A percentile compares a stretch with the other conserved stretches of the same genome.
These are phyloP conservation scores for Epichloe festucae DNA, from an alignment of 2,329 filamentous ascomycete genomes.

Conservation along the genomic window DNA sequence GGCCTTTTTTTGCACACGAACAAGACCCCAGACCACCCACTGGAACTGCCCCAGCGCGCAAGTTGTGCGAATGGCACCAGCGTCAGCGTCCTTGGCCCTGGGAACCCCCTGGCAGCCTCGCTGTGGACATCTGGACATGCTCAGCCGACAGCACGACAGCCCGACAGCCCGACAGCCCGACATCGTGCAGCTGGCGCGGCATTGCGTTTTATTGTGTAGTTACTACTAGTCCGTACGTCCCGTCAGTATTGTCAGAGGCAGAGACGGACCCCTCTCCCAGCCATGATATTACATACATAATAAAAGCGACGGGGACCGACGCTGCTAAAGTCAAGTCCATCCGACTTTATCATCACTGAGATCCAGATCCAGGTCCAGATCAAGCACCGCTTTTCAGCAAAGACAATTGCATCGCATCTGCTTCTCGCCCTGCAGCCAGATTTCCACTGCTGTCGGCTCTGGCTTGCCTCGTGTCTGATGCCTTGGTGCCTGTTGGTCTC, in stretches of 20 bases:
- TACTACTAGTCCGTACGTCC: no score
- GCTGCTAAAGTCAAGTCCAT: conserved; percentile 14
- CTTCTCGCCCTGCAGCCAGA: neutral
- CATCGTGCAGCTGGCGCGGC: neutral
- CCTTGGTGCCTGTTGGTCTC: neutral
- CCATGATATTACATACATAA: conserved; percentile 27
- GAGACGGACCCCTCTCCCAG: conserved; percentile 18
- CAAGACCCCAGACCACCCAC: neutral
- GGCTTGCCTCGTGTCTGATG: neutral
- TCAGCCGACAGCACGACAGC: neutral
- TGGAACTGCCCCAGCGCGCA: no score
- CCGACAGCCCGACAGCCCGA: neutral
- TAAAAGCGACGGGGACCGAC: conserved; percentile 21
- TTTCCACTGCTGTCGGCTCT: neutral
- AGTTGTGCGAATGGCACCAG: no score
- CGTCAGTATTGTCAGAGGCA: no score
- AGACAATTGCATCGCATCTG: conserved; percentile 3
- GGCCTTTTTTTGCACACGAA: neutral
- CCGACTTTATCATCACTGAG: conserved; percentile 16
- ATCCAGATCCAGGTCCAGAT: neutral
- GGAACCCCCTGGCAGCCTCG: no score
- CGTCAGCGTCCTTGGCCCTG: neutral
- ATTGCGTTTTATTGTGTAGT: neutral
- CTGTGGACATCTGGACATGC: neutral
- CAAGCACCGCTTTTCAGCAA: neutral